A percentile compares a stretch with the other conserved stretches of the same genome.
These are phyloP conservation scores for Pseudogymnoascus sp. DNA, from an alignment of 2,329 filamentous ascomycete species.

Conservation along the genomic window DNA sequence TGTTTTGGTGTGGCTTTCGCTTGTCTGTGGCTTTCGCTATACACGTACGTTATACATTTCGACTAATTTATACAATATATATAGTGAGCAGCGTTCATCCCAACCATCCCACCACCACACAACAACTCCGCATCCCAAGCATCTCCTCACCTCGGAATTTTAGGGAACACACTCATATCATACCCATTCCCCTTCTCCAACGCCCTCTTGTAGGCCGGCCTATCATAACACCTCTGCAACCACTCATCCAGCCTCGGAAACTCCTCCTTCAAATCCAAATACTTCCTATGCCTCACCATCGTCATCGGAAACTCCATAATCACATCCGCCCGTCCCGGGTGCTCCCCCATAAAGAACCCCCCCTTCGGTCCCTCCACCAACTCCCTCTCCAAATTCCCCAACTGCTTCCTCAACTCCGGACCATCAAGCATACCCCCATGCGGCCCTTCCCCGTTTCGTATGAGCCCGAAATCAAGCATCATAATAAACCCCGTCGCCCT, in stretches of 20 bases:
- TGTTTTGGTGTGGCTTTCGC: no score
- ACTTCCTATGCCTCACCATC: slow-evolving; percentile 24
- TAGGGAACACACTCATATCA: slow-evolving; percentile 21
- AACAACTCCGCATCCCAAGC: background rate
- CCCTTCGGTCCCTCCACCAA: slow-evolving; percentile 16
- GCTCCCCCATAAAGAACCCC: slow-evolving; percentile 27
- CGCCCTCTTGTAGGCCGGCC: slow-evolving; percentile 27
- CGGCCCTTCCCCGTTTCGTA: slow-evolving; percentile 15
- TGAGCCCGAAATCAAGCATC: slow-evolving; percentile 20
- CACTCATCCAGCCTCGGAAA: slow-evolving; percentile 29
- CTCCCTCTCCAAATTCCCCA: slow-evolving; percentile 21
- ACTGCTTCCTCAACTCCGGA: slow-evolving; percentile 19
- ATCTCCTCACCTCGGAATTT: background rate
- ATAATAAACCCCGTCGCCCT: slow-evolving; percentile 21
- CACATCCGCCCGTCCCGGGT: slow-evolving; percentile 29
- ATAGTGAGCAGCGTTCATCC: background rate
- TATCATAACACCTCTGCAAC: slow-evolving; percentile 24
- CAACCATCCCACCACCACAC: background rate
- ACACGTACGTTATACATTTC: no score
- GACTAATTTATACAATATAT: background rate
- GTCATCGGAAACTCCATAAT: slow-evolving; percentile 31
- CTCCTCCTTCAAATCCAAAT: slow-evolving; percentile 26
- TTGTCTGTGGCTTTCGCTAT: no score
- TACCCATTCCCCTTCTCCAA: slow-evolving; percentile 29
- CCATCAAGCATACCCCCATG: slow-evolving; percentile 15